Evolutionary conservation across 129 eudicot species (phyloP), one percentile per base, ranked within the genome.

Genomic region (Flaveria linearis): DNA sequence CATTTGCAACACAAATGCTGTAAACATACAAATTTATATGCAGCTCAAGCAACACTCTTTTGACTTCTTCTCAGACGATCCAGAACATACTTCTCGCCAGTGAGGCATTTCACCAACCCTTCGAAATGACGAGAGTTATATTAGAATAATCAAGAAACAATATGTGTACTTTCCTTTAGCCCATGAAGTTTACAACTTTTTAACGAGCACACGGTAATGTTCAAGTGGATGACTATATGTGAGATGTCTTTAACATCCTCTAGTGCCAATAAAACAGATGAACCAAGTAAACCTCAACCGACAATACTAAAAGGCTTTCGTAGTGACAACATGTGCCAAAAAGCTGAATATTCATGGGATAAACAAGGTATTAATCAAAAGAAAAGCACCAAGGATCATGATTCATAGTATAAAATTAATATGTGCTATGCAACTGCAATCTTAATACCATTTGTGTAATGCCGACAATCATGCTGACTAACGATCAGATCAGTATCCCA

Each of bases 51-150:
- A 67, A 83, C 53, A 2, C 71, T 57, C 42, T 61, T 43, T 50
- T 65, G 78, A 41, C 61, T 69, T 68, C 64, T 74, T 65, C 71
- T 78, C 45, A 90, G 81, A 30, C 85, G 82, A 69, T 88, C 89
- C 80, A 93, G 75, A 76, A 88, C 92, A 36, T 33, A 25, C 66
- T 80, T 85, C 78, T 90, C 83, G 15, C 98, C 98, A 1, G 97
- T 93, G 28, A 93, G 91, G 71, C 73, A 75, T 73, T 88, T 92
- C 76, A 89, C 98, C 78, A 93, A 80, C 58, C 90, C 96, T 92
- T 79, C 39, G 52, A 82, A 76, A 76, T 33, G 15, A 77, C 47
- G 23, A 36, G 69, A 62, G 15, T 39, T 17, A 60, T 65, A 50
- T 63, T 75, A 81, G 76, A 60, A 69, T 61, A 60, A 15, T 30